phyloP scores from a whole-genome alignment of 768 basidiomycete species.

The Botryobasidium botryosum region DNA sequence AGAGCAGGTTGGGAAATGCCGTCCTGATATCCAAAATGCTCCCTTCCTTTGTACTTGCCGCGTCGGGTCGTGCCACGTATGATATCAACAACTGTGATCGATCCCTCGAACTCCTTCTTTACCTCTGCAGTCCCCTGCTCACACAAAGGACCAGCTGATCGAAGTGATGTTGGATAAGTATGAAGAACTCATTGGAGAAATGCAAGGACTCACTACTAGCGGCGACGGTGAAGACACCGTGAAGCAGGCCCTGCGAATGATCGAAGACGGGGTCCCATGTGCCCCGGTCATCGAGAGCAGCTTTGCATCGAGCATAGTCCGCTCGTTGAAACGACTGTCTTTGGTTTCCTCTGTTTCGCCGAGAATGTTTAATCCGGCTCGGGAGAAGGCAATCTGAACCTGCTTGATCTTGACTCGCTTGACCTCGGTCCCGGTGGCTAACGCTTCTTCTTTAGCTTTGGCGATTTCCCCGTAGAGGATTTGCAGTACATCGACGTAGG shows the following conservation, averaged over 20 bases:
- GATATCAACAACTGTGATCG: conserved; percentile 2
- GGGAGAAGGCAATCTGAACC: not conserved
- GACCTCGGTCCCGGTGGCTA: too few relatives aligned
- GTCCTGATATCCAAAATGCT: conserved; percentile 7
- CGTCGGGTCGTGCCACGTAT: not conserved
- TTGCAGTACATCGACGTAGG: not conserved
- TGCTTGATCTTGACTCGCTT: not conserved
- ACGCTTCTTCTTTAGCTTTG: too few relatives aligned
- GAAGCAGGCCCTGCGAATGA: not conserved
- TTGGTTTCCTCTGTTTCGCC: not conserved
- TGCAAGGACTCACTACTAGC: not conserved
- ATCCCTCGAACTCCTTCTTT: not conserved
- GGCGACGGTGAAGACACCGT: conserved; percentile 5
- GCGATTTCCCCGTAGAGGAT: not conserved
- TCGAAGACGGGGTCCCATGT: not conserved
- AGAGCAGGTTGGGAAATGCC: conserved; percentile 7
- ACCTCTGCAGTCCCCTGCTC: not conserved
- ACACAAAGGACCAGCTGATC: not conserved
- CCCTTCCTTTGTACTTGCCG: not conserved
- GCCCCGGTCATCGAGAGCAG: not conserved
- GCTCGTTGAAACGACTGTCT: not conserved
- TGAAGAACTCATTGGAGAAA: not conserved
- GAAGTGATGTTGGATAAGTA: not conserved
- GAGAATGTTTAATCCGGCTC: not conserved
- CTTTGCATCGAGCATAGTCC: not conserved